phyloP scores from a whole-genome alignment of 2,329 filamentous ascomycete species.

The Diatrype stigma region DNA sequence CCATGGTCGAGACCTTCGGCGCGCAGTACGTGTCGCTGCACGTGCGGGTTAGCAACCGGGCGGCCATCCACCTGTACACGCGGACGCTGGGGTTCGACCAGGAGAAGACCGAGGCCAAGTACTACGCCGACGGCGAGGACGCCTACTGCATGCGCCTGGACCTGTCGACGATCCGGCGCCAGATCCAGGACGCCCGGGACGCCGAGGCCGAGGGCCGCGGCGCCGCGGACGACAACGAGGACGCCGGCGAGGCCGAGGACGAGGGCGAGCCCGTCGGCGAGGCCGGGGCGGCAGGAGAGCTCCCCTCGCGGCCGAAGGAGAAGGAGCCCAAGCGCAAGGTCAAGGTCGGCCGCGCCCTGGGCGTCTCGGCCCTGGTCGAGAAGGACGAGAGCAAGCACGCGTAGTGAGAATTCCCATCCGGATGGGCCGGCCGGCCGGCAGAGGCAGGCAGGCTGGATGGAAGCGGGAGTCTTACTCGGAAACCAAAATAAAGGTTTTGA shows the following conservation, averaged over 20 bases:
- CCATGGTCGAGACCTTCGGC: slow-evolving; percentile 93
- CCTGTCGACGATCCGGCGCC: slow-evolving; percentile 54
- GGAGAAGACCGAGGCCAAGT: slow-evolving; percentile 81
- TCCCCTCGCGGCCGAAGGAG: slow-evolving; percentile 24
- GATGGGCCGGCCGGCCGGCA: too few species aligned
- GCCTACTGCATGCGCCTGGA: slow-evolving; percentile 93
- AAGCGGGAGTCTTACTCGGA: too few species aligned
- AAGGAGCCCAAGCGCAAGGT: slow-evolving; percentile 70
- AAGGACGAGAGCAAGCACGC: slow-evolving; percentile 57
- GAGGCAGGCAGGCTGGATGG: neutral
- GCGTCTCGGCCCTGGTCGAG: slow-evolving; percentile 75
- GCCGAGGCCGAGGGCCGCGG: slow-evolving; percentile 37
- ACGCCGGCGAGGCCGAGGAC: slow-evolving; percentile 30
- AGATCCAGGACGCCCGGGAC: slow-evolving; percentile 47
- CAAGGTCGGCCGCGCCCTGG: slow-evolving; percentile 74
- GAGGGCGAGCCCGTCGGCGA: slow-evolving; percentile 70
- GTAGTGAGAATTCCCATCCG: too few species aligned
- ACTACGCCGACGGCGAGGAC: slow-evolving; percentile 97
- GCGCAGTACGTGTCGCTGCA: slow-evolving; percentile 93
- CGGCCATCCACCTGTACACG: slow-evolving; percentile 87
- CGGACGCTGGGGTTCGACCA: slow-evolving; percentile 86
- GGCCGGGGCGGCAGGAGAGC: slow-evolving; percentile 47
- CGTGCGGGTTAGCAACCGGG: slow-evolving; percentile 89
- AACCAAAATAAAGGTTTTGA: too few species aligned
- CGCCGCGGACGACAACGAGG: slow-evolving; percentile 34